A percentile compares a stretch with the other conserved stretches of the same genome.
These are phyloP conservation scores for Penicillium occitanis DNA, from an alignment of 2,329 filamentous ascomycete species.

Conservation along the genomic window DNA sequence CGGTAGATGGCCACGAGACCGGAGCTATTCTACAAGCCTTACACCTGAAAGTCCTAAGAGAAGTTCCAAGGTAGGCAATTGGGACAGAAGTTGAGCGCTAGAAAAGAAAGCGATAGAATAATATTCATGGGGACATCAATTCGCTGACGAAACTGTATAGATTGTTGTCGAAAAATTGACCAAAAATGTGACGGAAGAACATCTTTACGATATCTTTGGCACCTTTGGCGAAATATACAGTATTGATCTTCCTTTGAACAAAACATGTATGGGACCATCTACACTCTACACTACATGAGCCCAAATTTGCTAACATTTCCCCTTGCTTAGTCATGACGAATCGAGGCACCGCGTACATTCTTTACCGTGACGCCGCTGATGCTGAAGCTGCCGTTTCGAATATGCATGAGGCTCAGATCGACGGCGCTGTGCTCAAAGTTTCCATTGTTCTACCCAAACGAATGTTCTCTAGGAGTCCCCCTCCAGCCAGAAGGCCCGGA, in stretches of 20 bases:
- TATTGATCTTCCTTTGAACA: constrained; percentile 86
- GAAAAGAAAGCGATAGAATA: not conserved
- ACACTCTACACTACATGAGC: not conserved
- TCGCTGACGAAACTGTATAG: constrained; percentile 53
- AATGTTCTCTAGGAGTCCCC: constrained; percentile 78
- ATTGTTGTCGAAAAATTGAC: constrained; percentile 95
- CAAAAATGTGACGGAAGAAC: constrained; percentile 87
- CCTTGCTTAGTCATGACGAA: constrained; percentile 71
- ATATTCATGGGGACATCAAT: not conserved
- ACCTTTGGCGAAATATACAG: constrained; percentile 82
- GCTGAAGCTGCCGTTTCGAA: constrained; percentile 88
- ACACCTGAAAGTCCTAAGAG: constrained; percentile 29
- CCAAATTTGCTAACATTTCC: constrained; percentile 14
- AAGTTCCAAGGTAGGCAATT: constrained; percentile 29
- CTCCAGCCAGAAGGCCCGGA: constrained; percentile 63
- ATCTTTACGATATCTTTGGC: constrained; percentile 89
- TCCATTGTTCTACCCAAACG: constrained; percentile 83
- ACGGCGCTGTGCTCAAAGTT: constrained; percentile 78
- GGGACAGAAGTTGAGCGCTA: not conserved
- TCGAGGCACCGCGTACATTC: constrained; percentile 88
- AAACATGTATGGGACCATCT: constrained; percentile 60
- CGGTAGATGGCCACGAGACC: constrained; percentile 40
- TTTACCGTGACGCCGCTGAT: constrained; percentile 73
- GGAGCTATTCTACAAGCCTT: constrained; percentile 38
- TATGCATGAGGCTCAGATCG: constrained; percentile 97